Percentiles rank a stretch among this genome's conserved stretches.
phyloP scores from a whole-genome alignment of 2,329 filamentous ascomycete species.

The Domatiomyces catenatus region DNA sequence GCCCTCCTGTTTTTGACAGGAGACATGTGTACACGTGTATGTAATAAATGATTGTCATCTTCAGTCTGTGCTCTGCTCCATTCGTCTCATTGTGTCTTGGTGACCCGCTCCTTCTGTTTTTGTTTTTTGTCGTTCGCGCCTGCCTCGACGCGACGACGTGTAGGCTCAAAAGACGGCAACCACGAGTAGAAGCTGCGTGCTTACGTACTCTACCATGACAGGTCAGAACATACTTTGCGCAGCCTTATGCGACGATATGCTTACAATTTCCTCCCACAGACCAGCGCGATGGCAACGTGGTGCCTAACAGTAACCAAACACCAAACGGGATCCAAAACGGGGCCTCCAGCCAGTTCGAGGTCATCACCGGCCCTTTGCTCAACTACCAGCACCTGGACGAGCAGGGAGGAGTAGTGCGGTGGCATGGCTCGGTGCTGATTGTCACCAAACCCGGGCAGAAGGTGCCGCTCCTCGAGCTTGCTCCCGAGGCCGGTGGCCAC shows the following conservation, averaged over 20 bases:
- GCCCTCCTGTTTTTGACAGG: neutral
- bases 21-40: neutral
- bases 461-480: conserved; percentile 45
- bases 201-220: neutral
- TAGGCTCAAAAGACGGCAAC: too few species aligned
- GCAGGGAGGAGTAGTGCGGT: conserved; percentile 28
- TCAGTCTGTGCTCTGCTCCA: neutral
- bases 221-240: neutral
- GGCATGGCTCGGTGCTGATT: conserved; percentile 75
- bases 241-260: neutral
- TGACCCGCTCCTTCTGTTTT: too few species aligned
- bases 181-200: neutral
- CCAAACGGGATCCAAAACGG: conserved; percentile 15
- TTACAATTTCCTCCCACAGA: conserved; percentile 1
- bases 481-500: conserved; percentile 28
- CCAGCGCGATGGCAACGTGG: conserved; percentile 4
- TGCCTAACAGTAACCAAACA: conserved; percentile 4
- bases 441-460: conserved; percentile 59
- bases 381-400: conserved; percentile 33
- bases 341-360: conserved; percentile 21
- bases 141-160: too few species aligned
- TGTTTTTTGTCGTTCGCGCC: too few species aligned
- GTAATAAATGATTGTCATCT: neutral
- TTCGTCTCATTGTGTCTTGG: too few species aligned
- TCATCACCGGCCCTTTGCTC: conserved; percentile 34